Evolutionary conservation across 139 green algal genomes (phyloP), one percentile per base, ranked within the genome.

Genomic region (Chara braunii): DNA sequence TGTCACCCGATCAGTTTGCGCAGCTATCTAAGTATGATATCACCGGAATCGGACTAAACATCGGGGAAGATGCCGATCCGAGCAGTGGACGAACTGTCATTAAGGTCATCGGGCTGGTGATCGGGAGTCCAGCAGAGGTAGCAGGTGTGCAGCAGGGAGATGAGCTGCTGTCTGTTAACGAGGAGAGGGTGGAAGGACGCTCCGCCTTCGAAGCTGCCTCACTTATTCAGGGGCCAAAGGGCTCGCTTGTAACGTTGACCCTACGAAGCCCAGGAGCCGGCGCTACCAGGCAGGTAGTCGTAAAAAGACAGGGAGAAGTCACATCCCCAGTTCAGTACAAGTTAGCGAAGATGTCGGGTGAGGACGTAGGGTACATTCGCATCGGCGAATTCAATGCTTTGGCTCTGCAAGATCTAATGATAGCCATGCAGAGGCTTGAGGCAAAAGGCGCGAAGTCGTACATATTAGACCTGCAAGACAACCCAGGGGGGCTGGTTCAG

Each of bases 1-100:
- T 96, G 18, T 68, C 82, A 2, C 84, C 74, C 34, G 22, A 12
- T 22, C 60, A 96, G 62, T 95, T 98, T 63, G 45, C 69, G 1
- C 70, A 64, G 37, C 91, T 97, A 81, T 76, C 81, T 24, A 95
- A 95, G 74, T 98, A 95, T 51, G 92, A 98, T 74, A 78, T 98
- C 5, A 94, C 84, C 3, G 92, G 91, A 0, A 80, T 97, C 9
- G 92, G 91, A 0, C 75, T 97, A 33, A 96, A 97, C 71, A 80
- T 98, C 42, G 88, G 85, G 24, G 89, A 91, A 1, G 76, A 65
- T 11, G 68, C 84, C 51, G 88, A 94, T 40, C 89, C 83, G 54
- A 57, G 18, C 31, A 44, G 53, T 6, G 24, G 43, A 12, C 60
- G 51, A 31, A 43, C 29, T 28, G 29, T 58, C 1, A 62, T 92